These are phyloP conservation scores for Xenoacremonium recifei DNA, from an alignment of 2,329 filamentous ascomycete species.

Conservation along the genomic window DNA sequence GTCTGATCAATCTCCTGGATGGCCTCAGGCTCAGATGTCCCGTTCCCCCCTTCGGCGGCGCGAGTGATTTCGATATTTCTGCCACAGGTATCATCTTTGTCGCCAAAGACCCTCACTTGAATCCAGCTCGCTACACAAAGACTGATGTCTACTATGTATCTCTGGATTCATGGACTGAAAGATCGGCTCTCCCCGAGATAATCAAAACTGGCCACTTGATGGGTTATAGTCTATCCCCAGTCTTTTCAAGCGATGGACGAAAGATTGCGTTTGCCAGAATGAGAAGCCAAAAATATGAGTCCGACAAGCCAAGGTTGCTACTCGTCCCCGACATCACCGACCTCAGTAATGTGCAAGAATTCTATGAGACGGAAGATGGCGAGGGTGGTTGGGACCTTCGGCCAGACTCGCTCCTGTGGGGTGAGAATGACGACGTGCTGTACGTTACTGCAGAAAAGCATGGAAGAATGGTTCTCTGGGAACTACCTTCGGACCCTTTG, in stretches of 20 bases:
- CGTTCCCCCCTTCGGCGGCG: constrained; percentile 74
- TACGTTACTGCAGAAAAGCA: constrained; percentile 73
- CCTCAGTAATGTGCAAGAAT: constrained; percentile 58
- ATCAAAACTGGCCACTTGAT: constrained; percentile 54
- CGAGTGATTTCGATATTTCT: constrained; percentile 77
- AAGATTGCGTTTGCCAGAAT: constrained; percentile 77
- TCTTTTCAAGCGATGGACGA: constrained; percentile 72
- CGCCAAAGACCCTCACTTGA: constrained; percentile 69
- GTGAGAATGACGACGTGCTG: constrained; percentile 58
- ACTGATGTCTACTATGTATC: constrained; percentile 76
- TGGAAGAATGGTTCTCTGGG: constrained; percentile 62
- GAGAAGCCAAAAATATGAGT: constrained; percentile 74
- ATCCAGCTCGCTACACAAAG: constrained; percentile 75
- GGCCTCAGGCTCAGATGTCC: constrained; percentile 62
- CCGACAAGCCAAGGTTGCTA: constrained; percentile 66
- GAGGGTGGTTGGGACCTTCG: constrained; percentile 61
- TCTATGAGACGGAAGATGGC: constrained; percentile 61
- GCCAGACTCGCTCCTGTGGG: constrained; percentile 58
- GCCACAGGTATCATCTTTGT: constrained; percentile 67
- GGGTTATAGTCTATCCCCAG: constrained; percentile 65
- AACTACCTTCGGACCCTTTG: constrained; percentile 54
- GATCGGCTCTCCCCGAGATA: constrained; percentile 50
- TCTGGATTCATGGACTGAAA: constrained; percentile 58
- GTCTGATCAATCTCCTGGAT: constrained; percentile 63
- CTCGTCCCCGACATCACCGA: constrained; percentile 61